Conservation (phyloP, 441 rosid species). For the Geranium incanum region DNA sequence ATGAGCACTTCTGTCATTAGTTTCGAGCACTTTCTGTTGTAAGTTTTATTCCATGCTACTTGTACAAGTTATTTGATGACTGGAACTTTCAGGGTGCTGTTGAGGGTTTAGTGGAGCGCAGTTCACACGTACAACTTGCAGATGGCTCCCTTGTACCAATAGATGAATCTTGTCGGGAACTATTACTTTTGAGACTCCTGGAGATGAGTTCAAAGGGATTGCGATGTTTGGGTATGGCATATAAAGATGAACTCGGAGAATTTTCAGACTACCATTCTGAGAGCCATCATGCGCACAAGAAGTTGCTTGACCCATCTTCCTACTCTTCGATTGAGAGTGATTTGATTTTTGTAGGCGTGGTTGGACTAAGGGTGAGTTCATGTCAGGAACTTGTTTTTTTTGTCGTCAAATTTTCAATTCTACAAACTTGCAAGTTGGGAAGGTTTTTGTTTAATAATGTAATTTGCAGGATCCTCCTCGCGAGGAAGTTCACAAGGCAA, state of each 20-base stretch:
- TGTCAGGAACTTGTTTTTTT: background rate
- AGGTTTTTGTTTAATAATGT: conserved; percentile 3
- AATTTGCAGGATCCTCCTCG: conserved; percentile 85
- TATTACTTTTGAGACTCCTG: conserved; percentile 24
- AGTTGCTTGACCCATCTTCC: conserved; percentile 63
- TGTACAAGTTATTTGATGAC: background rate
- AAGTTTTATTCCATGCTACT: background rate
- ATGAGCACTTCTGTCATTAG: background rate
- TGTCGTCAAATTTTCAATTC: background rate
- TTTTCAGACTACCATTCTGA: conserved; percentile 40
- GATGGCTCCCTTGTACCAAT: conserved; percentile 40
- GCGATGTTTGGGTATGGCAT: conserved; percentile 46
- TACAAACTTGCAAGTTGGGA: conserved; percentile 6
- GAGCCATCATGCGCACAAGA: conserved; percentile 71
- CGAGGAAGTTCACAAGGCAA: conserved; percentile 83
- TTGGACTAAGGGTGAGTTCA: conserved; percentile 68
- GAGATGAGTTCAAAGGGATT: conserved; percentile 35
- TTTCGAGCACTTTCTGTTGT: background rate
- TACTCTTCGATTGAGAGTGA: conserved; percentile 78
- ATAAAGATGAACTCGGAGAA: conserved; percentile 36
- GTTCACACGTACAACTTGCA: conserved; percentile 36
- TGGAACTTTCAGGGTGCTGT: conserved; percentile 40
- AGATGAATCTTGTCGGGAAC: conserved; percentile 28
- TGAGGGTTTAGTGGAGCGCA: conserved; percentile 41
- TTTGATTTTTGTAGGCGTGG: conserved; percentile 70